Conservation (phyloP, 257 asterid genomes). For the Ilex asprella region DNA sequence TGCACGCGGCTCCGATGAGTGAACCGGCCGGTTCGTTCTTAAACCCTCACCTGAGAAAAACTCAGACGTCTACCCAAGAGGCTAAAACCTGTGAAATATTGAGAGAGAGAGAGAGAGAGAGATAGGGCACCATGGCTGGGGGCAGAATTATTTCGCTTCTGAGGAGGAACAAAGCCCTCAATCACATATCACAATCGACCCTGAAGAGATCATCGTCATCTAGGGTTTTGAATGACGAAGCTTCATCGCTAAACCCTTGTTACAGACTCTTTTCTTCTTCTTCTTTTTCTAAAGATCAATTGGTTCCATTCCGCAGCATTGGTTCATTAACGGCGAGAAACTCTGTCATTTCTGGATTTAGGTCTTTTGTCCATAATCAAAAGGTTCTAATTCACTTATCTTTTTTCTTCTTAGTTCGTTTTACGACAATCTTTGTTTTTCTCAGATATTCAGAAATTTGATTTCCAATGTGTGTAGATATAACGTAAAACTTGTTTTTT, state of each 20-base stretch:
- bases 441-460: neutral
- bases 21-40: constrained; percentile 10
- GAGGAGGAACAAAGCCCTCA: constrained; percentile 15
- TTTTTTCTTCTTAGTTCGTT: neutral
- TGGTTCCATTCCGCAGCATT: constrained; percentile 22
- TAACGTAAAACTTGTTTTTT: no score
- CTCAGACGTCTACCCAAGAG: neutral
- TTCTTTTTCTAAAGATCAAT: constrained; percentile 17
- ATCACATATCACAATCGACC: constrained; percentile 8
- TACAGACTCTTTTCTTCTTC: constrained; percentile 35
- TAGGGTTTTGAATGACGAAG: neutral
- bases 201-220: neutral
- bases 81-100: neutral
- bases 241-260: constrained; percentile 13
- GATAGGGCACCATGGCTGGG: constrained; percentile 34
- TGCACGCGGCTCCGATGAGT: no score
- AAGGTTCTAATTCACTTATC: constrained; percentile 36
- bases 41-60: constrained; percentile 4
- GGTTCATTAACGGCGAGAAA: constrained; percentile 20
- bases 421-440: neutral
- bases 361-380: constrained; percentile 33
- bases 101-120: neutral
- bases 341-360: constrained; percentile 35
- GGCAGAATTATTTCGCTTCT: constrained; percentile 41
- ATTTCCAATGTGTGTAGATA: neutral